These are phyloP conservation scores for Cenchrus purpureus DNA, from an alignment of 176 grass and related monocot species.

Conservation along the genomic window DNA sequence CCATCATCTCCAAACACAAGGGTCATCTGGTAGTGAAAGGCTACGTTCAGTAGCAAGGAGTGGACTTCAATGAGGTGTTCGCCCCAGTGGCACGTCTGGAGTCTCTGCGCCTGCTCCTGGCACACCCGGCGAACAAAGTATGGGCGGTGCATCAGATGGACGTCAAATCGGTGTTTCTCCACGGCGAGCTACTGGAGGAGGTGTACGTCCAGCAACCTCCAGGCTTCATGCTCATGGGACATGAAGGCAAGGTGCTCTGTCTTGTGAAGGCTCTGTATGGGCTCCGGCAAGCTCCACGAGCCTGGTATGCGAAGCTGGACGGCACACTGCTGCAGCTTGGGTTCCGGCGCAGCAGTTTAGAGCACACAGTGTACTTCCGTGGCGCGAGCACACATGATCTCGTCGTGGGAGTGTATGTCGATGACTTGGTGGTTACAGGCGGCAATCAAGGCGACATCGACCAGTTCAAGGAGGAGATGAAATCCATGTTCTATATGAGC, in stretches of 20 bases:
- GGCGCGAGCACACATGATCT: neutral
- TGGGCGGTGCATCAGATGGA: neutral
- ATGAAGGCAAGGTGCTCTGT: neutral
- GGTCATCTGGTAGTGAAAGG: neutral
- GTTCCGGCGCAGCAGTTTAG: neutral
- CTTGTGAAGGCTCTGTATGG: neutral
- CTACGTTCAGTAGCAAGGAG: neutral
- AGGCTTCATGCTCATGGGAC: neutral
- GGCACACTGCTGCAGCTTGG: accelerated
- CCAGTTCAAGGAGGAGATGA: neutral
- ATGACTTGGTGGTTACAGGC: neutral
- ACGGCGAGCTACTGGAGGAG: neutral
- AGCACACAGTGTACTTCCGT: neutral
- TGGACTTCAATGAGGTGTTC: neutral
- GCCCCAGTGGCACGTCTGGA: neutral
- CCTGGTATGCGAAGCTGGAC: neutral
- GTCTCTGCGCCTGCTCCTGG: neutral
- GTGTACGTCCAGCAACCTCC: neutral
- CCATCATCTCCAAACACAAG: neutral
- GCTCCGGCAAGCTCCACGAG: neutral
- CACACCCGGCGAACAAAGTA: neutral
- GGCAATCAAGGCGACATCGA: neutral
- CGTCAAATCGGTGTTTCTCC: neutral
- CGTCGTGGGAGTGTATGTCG: neutral
- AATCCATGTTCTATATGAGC: neutral